These are phyloP conservation scores for Neofusicoccum umdonicola DNA, from an alignment of 2,329 filamentous ascomycete genomes.

Conservation along the genomic window DNA sequence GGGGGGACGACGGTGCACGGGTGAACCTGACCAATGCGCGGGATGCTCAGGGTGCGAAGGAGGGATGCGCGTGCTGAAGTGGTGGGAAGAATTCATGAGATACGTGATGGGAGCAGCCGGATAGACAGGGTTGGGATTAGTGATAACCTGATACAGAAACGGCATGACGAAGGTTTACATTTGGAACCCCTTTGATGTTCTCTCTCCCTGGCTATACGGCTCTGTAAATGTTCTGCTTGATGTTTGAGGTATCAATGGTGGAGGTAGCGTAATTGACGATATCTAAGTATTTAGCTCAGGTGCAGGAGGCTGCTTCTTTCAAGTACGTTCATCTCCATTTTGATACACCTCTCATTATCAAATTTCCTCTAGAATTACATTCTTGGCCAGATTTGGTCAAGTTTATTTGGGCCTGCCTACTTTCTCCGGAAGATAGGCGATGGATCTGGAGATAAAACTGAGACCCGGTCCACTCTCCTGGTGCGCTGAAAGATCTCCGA, in stretches of 20 bases:
- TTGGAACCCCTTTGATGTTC: conserved; percentile 4
- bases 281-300: neutral
- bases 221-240: conserved; percentile 1
- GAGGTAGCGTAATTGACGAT: neutral
- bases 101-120: conserved; percentile 1
- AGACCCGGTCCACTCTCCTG: no score
- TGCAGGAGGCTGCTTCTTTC: no score
- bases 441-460: no score
- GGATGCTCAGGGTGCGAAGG: conserved; percentile 71
- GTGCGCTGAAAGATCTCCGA: no score
- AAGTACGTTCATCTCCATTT: neutral
- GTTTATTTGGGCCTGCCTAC: no score
- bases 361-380: no score
- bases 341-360: neutral
- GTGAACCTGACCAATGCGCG: conserved; percentile 78
- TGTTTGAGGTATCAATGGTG: neutral
- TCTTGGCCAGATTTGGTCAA: no score
- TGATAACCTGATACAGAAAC: conserved; percentile 3
- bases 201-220: neutral
- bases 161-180: conserved; percentile 8
- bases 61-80: conserved; percentile 79
- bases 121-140: neutral
- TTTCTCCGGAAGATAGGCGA: no score
- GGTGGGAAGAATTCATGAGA: neutral
- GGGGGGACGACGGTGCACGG: conserved; percentile 63